Conservation (phyloP, 495 filamentous ascomycete species). For the Aspergillus ellipticus region DNA sequence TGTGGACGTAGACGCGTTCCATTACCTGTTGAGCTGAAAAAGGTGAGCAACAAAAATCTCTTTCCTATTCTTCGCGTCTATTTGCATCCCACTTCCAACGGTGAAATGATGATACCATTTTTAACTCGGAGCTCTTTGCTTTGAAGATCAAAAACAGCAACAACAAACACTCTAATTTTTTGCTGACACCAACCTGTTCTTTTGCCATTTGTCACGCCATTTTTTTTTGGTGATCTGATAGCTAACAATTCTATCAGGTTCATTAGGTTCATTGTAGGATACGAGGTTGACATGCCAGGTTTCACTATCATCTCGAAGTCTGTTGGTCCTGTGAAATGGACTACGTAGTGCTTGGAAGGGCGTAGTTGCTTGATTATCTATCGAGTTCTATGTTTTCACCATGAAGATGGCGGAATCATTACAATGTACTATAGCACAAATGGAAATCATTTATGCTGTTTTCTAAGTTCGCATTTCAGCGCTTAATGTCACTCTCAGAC, state of each 20-base stretch:
- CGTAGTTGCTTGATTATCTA: not conserved
- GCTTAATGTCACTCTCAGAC: too few relatives aligned
- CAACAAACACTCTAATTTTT: slow-evolving; percentile 66
- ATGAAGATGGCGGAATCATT: not conserved
- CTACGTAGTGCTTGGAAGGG: not conserved
- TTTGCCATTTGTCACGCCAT: slow-evolving; percentile 1
- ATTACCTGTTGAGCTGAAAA: slow-evolving; percentile 24
- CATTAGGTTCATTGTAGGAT: not conserved
- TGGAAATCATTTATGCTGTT: not conserved
- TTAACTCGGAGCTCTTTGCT: slow-evolving; percentile 52
- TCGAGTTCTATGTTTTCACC: not conserved
- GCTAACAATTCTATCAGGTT: slow-evolving; percentile 11
- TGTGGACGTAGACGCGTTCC: slow-evolving; percentile 43
- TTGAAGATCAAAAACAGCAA: slow-evolving; percentile 53
- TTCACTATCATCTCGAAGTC: not conserved
- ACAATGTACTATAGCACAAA: not conserved
- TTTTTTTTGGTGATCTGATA: not conserved
- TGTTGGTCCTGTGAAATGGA: not conserved
- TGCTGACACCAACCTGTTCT: slow-evolving; percentile 42
- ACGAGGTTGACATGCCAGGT: not conserved
- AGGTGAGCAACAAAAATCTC: slow-evolving; percentile 35
- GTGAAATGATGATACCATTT: slow-evolving; percentile 55
- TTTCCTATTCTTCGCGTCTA: slow-evolving; percentile 9
- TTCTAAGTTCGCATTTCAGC: not conserved
- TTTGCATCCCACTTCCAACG: slow-evolving; percentile 1